Base-by-base conservation (phyloP, 169 alveolate species). In the Plasmodium yoelii region DNA sequence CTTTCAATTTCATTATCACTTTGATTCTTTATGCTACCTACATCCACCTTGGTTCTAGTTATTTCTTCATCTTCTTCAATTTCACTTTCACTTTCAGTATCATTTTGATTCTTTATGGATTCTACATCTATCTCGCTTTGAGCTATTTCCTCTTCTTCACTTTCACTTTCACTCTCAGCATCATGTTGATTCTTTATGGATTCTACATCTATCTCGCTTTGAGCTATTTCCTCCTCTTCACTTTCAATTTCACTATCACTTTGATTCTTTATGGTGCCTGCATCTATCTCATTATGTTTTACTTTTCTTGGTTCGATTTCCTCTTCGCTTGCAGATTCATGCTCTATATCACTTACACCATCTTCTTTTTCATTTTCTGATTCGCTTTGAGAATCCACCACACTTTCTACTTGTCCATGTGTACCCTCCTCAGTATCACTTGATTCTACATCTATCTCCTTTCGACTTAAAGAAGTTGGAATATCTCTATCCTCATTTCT, bases 141-240 rank as follows among this genome's bases (percentile, higher is more conserved):
- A 22, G 26, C 1, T 22, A 22, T 22, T 22, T 22, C 69, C 15
- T 59, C 69, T 1, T 59, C 46, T 59, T 59, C 69, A 9, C 56
- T 22, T 22, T 22, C 26, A 22, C 1, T 22, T 22, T 22, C 26
- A 22, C 1, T 22, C 0, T 22, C 26, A 22, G 1, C 1, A n/a
- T n/a, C n/a, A n/a, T n/a, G n/a, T 22, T 9, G 9, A 7, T 44
- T 68, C 2, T 28, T 22, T 24, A 10, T 49, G n/a, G 10, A 0
- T 6, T 56, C 57, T 69, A n/a, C 65, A 13, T 47, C 44, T 39
- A 24, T 46, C 51, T 46, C 67, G 18, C 5, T 47, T 51, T 39
- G 53, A 18, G 19, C 46, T 28, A 18, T 10, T 47, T 70, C 68
- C 67, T 19, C 82, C 44, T 15, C 34, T 5, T 65, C 59, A 6